Evolutionary conservation across 257 asterid genomes (phyloP), one percentile per base, ranked within the genome.

Genomic region (Nicotiana tabacum): DNA sequence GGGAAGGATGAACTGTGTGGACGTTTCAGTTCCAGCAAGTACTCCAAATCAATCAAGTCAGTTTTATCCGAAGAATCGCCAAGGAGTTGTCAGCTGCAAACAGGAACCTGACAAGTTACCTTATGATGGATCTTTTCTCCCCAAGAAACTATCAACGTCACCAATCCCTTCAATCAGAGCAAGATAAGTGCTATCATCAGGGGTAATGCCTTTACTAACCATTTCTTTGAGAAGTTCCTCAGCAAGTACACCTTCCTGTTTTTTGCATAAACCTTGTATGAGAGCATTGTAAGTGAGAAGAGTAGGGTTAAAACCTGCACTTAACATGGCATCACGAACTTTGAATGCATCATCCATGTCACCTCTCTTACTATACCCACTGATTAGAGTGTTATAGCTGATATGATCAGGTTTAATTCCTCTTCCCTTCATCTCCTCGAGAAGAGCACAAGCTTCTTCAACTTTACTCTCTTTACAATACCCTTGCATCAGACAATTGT

Each of bases 171-270:
- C 89, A 10, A 86, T 86, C 81, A 89, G 82, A 82, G 91, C 85
- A 53, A 90, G 81, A 78, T 90, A 90, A 72, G 93, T 90, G 55
- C 87, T 83, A 61, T 87, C 92, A 88, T 88, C 86, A 37, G 94
- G 93, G 78, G 84, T 81, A 81, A 90, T 87, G 83, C 93, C 96
- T 82, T 81, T 87, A 78, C 85, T 66, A 82, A 86, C 90, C 94
- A 92, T 90, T 86, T 90, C 96, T 86, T 90, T 88, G 43, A 89
- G 87, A 85, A 91, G 88, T 78, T 82, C 85, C 86, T 90, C 91
- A 48, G 89, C 91, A 37, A 58, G 82, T 78, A 61, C 55, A 39
- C 91, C 92, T 85, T 82, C 83, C 65, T 82, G 86, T 2, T 81
- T 88, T 83, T 85, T 69, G 85, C 91, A 88, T n/a, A 83, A 84